Conservation (phyloP, 306 rosid genomes). For the Cucurbita ficifolia region DNA sequence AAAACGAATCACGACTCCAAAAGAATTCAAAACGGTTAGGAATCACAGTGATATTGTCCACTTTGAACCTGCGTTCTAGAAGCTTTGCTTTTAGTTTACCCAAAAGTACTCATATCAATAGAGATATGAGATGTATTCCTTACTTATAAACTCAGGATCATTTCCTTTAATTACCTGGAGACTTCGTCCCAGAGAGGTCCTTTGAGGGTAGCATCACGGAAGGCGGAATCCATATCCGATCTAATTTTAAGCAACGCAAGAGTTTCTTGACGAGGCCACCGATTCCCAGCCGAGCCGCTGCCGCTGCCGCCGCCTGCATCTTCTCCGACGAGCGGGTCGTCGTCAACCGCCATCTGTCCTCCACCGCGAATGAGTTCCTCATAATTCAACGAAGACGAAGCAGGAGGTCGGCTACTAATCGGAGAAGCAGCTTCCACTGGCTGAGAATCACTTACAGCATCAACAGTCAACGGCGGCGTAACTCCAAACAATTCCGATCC, state of each 20-base stretch:
- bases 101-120: no score
- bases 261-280: slow-evolving; percentile 45
- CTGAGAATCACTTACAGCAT: slow-evolving; percentile 4
- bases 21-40: no score
- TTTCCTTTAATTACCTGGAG: slow-evolving; percentile 17
- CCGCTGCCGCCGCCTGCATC: slow-evolving; percentile 1
- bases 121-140: no score
- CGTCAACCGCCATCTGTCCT: slow-evolving; percentile 3
- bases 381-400: slow-evolving; percentile 15
- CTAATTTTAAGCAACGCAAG: slow-evolving; percentile 29
- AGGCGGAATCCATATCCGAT: slow-evolving; percentile 32
- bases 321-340: neutral
- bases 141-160: no score
- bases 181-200: slow-evolving; percentile 42
- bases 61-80: no score
- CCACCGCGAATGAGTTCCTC: slow-evolving; percentile 23
- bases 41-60: no score
- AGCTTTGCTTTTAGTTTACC: no score
- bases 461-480: neutral
- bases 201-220: slow-evolving; percentile 36
- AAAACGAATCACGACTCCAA: no score
- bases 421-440: slow-evolving; percentile 35
- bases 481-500: slow-evolving; percentile 4
- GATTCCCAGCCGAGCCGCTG: slow-evolving; percentile 16
- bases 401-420: slow-evolving; percentile 37